Evolutionary conservation across 179 eudicot species (phyloP), one percentile per base, ranked within the genome.

Genomic region (Carnegiea gigantea): DNA sequence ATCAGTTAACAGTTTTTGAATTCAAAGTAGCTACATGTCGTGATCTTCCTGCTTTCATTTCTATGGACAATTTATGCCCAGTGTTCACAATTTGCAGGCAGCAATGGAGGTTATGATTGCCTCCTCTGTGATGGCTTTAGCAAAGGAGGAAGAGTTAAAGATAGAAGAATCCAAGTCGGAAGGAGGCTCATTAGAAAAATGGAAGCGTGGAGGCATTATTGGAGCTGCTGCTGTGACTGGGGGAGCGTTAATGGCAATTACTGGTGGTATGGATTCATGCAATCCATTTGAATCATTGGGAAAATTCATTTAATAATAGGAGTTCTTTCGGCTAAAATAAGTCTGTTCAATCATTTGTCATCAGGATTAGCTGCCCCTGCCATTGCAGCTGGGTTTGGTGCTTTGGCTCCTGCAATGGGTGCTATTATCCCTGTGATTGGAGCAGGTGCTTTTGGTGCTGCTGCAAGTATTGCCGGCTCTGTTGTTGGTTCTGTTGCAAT

Each of bases 341-440:
- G 49, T 53, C 20, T 67, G 67, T 80, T 70, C n/a, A 79, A 76
- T 80, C 77, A 76, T 57, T 75, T 62, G 84, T 79, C 40, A 83
- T 88, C 86, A 97, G 99, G 99, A 54, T 88, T 97, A 89, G 99
- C 99, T 78, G 99, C 99, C 76, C 99, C 99, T 83, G 99, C 98
- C 83, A 97, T 97, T 85, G 99, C 99, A 87, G 99, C 98, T 20
- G 99, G 98, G 64, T 92, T 97, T 85, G 77, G 94, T 89, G 99
- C 99, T 46, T 82, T 97, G 85, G 99, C 98, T 33, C 99, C 99
- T 78, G 93, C 99, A 43, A 83, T 97, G 86, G 99, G 98, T 78
- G 91, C 98, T 67, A 78, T 97, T 48, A 84, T 97, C 77, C 99
- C 99, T 70, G 89, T 89, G 46, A 91, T 95, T 84, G 98, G 99